Evolutionary conservation across 129 eudicot genomes (phyloP).

Genomic region (Logfia minima): DNA sequence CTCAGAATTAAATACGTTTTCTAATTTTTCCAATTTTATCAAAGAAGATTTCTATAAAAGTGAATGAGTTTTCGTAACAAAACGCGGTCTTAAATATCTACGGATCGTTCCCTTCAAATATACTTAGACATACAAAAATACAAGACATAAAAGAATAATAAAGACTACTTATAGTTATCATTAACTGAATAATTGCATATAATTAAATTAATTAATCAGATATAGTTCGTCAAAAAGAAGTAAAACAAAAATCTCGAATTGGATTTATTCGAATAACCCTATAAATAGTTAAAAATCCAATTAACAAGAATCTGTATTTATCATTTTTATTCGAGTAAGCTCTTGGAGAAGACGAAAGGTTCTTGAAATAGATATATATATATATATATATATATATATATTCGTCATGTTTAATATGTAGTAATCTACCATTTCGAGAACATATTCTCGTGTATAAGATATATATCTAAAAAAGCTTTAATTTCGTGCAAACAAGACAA

Average conservation of each 20-base stretch:
- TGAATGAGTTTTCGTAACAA: too few relatives aligned
- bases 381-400: conserved; percentile 33
- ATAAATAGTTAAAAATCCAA: conserved; percentile 15
- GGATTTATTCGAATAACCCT: conserved; percentile 21
- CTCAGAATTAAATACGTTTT: too few relatives aligned
- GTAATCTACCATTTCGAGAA: conserved; percentile 21
- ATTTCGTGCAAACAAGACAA: conserved; percentile 30
- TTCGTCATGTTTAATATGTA: conserved; percentile 30
- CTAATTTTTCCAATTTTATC: too few relatives aligned
- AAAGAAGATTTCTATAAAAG: too few relatives aligned
- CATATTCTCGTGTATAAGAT: conserved; percentile 27
- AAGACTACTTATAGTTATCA: too few relatives aligned
- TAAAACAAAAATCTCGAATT: not conserved
- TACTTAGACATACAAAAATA: too few relatives aligned
- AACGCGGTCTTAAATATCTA: too few relatives aligned
- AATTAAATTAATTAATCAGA: too few relatives aligned
- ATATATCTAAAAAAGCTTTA: conserved; percentile 20
- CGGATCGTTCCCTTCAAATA: too few relatives aligned
- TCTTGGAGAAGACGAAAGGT: conserved; percentile 26
- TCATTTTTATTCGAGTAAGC: conserved; percentile 25
- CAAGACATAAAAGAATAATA: too few relatives aligned
- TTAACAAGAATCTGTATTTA: conserved; percentile 5
- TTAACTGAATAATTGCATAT: too few relatives aligned
- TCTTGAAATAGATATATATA: conserved; percentile 29
- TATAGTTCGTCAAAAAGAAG: too few relatives aligned